These are phyloP conservation scores for Protomyces inouyei DNA, from an alignment of 1,139 yeast genomes.

Conservation along the genomic window DNA sequence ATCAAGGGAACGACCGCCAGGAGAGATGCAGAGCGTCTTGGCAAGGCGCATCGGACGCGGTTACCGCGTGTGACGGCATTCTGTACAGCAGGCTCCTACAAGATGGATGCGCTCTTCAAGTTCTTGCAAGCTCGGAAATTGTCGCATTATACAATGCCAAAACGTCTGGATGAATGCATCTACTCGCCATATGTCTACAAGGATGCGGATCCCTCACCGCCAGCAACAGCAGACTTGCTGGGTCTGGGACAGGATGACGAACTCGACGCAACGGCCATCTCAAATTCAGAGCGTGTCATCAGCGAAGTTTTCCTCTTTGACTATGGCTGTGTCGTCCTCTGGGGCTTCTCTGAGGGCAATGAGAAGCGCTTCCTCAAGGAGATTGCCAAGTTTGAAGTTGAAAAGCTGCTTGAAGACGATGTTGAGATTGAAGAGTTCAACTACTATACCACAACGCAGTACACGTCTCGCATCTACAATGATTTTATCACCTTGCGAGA, in stretches of 20 bases:
- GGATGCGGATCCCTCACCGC: conserved; percentile 37
- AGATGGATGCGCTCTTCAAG: conserved; percentile 75
- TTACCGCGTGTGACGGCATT: conserved; percentile 88
- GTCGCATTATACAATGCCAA: conserved; percentile 65
- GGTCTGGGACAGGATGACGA: conserved; percentile 57
- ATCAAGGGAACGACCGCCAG: conserved; percentile 90
- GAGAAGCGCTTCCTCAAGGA: conserved; percentile 79
- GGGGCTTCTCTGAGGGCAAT: conserved; percentile 87
- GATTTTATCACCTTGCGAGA: conserved; percentile 90
- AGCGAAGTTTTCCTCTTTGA: conserved; percentile 85
- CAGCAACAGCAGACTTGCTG: conserved; percentile 44
- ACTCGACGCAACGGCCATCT: conserved; percentile 72
- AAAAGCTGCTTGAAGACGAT: conserved; percentile 59
- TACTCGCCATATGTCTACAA: conserved; percentile 27
- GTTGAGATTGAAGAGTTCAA: conserved; percentile 91
- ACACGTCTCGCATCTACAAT: conserved; percentile 69
- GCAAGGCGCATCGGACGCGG: conserved; percentile 70
- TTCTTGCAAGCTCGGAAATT: conserved; percentile 80
- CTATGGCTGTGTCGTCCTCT: conserved; percentile 88
- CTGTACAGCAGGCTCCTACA: conserved; percentile 89
- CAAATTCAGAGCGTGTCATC: conserved; percentile 43
- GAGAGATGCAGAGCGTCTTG: conserved; percentile 87
- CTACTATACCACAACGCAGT: conserved; percentile 84
- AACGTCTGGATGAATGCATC: conserved; percentile 79
- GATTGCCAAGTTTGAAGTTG: conserved; percentile 81